Percentiles rank a stretch among this genome's conserved stretches.
These are phyloP conservation scores for Dactylorhiza incarnata DNA, from an alignment of 106 monocot genomes.

Conservation along the genomic window DNA sequence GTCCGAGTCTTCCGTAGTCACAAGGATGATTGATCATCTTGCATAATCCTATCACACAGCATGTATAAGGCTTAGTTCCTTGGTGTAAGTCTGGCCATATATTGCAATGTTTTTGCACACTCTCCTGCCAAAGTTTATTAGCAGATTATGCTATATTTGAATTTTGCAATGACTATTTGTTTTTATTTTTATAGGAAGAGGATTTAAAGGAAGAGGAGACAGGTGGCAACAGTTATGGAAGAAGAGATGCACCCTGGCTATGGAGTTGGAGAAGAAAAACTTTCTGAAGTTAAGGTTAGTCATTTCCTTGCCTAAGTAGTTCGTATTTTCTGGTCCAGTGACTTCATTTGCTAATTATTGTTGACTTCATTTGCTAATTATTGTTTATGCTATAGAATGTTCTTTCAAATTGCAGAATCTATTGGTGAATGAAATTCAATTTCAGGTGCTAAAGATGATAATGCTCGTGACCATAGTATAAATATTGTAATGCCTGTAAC, in stretches of 20 bases:
- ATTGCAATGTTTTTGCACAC: not conserved
- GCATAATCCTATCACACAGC: no score
- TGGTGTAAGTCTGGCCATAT: not conserved
- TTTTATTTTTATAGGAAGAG: not conserved
- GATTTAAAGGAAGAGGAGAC: not conserved
- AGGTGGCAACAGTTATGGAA: slow-evolving; percentile 5
- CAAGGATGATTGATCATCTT: no score
- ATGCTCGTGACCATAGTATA: not conserved
- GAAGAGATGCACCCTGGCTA: not conserved
- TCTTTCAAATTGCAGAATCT: not conserved
- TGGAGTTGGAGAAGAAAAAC: not conserved
- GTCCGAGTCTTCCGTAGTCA: no score
- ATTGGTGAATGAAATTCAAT: not conserved
- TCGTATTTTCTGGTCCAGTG: not conserved
- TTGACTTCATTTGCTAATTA: not conserved
- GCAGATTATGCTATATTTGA: not conserved
- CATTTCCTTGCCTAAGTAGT: not conserved
- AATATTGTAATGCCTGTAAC: no score
- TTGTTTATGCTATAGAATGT: not conserved
- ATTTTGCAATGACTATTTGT: not conserved
- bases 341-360: not conserved
- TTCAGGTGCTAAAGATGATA: not conserved
- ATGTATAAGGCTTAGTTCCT: not conserved
- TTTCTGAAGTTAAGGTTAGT: slow-evolving; percentile 8
- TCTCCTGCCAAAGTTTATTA: not conserved